These are phyloP conservation scores for Marsdenia floribunda DNA, from an alignment of 257 asterid species.

Conservation along the genomic window DNA sequence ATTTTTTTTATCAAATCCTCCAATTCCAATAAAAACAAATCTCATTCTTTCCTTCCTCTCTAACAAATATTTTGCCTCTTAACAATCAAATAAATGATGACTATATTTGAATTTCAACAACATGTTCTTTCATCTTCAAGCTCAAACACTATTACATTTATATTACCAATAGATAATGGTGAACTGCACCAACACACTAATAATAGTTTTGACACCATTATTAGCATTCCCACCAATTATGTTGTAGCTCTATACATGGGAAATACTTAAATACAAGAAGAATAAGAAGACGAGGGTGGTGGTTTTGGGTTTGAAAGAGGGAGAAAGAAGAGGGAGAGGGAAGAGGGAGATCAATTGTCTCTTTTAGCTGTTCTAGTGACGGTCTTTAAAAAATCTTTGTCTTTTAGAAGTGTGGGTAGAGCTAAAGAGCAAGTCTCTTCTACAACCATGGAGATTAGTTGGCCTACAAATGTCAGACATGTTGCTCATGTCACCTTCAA, in stretches of 20 bases:
- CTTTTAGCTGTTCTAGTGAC: constrained; percentile 29
- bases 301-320: constrained; percentile 11
- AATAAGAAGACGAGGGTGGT: neutral
- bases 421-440: constrained; percentile 23
- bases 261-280: constrained; percentile 20
- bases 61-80: too few species aligned
- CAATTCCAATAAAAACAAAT: too few species aligned
- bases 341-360: constrained; percentile 39
- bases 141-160: constrained; percentile 27
- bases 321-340: constrained; percentile 35
- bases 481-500: constrained; percentile 65
- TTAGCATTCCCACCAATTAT: neutral
- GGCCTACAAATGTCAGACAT: constrained; percentile 57
- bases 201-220: constrained; percentile 1
- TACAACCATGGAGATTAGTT: constrained; percentile 31
- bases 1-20: too few species aligned
- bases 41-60: too few species aligned
- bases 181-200: constrained; percentile 29
- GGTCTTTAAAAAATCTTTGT: constrained; percentile 38
- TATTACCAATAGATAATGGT: constrained; percentile 38
- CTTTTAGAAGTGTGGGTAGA: constrained; percentile 27
- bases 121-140: constrained; percentile 49
- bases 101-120: constrained; percentile 42
- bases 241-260: constrained; percentile 29
- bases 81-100: constrained; percentile 33